Conservation (phyloP, 202 grass and related monocot species). For the Setaria italica region DNA sequence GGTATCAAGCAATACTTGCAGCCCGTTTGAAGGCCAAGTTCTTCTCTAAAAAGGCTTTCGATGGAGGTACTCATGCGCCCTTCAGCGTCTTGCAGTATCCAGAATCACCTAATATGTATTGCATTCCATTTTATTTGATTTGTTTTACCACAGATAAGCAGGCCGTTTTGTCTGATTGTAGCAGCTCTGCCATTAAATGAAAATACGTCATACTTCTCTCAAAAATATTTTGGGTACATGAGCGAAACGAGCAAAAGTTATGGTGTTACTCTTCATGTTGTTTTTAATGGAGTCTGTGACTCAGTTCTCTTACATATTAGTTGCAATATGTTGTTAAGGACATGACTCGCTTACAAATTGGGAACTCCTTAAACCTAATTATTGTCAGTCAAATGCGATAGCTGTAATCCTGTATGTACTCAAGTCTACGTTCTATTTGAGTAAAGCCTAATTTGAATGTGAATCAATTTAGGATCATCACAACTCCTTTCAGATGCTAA, state of each 20-base stretch:
- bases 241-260: neutral
- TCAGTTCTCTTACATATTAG: neutral
- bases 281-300: neutral
- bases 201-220: slow-evolving; percentile 9
- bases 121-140: neutral
- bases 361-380: slow-evolving; percentile 21
- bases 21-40: slow-evolving; percentile 67
- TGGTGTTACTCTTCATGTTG: neutral
- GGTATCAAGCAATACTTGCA: slow-evolving; percentile 63
- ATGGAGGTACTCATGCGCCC: slow-evolving; percentile 57
- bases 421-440: slow-evolving; percentile 7
- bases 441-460: neutral
- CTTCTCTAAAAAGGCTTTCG: slow-evolving; percentile 72
- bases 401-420: neutral
- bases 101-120: slow-evolving; percentile 13
- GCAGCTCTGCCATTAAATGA: slow-evolving; percentile 11
- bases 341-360: neutral
- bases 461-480: slow-evolving; percentile 23
- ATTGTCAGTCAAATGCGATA: neutral
- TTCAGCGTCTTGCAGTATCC: slow-evolving; percentile 14
- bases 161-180: neutral
- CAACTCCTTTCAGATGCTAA: slow-evolving; percentile 16
- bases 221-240: neutral
- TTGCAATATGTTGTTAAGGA: neutral
- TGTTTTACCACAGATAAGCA: neutral